Base-by-base conservation (phyloP, 2,329 filamentous ascomycete genomes). In the Phymatotrichopsis omnivora region DNA sequence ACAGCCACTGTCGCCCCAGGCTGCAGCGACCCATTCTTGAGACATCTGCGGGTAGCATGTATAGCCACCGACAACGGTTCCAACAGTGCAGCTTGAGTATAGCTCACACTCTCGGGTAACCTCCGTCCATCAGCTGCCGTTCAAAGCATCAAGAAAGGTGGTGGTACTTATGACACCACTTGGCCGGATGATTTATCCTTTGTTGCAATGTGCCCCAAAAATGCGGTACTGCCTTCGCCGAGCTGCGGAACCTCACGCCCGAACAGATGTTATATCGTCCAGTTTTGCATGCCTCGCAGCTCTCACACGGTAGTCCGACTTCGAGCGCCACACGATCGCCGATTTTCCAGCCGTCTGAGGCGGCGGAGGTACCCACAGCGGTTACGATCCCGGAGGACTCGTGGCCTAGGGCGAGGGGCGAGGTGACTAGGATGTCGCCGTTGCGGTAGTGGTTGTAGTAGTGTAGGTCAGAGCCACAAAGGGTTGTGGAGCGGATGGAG, bases 391-490 rank as follows among this genome's bases (percentile, higher is more conserved):
- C 74, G 0, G 73, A 75, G 42, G 73, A 75, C 61, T 78, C 74
- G 56, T 78, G 73, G n/a, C 75, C 75, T 3, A 82, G 69, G 4
- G 75, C 78, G 24, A 82, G 65, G 22, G 79, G 78, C 50, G 73
- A 70, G 53, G 74, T 77, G 35, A 75, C 76, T 56, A 77, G 78
- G 39, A 82, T 70, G 61, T 80, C 77, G 34, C 78, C 78, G 58
- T 82, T 82, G 63, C 76, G 75, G 59, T 80, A 81, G 58, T 80
- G 80, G 61, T 75, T 80, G 67, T 80, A 82, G 63, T 82, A 82
- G 42, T 75, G 76, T 42, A 81, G 73, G 62, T 82, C 78, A 6
- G 76, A 81, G 45, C 78, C 78, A 61, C 78, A 82, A 56, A 82
- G 76, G 28, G 78, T 78, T 19, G 78, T 82, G 5, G 74, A 71